Conservation (phyloP, 768 basidiomycete species). For the Coprinopsis marcescibilis region DNA sequence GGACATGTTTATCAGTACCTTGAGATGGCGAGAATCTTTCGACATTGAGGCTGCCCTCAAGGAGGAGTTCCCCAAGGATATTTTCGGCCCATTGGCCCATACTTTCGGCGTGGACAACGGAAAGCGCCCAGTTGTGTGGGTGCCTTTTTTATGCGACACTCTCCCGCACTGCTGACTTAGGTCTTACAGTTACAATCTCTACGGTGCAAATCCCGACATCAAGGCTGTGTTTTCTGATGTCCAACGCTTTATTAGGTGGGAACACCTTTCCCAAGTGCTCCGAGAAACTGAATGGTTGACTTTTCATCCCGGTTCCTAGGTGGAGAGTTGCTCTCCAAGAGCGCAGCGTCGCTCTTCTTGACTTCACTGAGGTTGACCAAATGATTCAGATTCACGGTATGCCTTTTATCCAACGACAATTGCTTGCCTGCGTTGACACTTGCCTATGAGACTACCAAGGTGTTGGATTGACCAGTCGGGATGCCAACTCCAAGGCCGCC, state of each 20-base stretch:
- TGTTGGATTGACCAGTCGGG: slow-evolving; percentile 57
- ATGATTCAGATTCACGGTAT: slow-evolving; percentile 69
- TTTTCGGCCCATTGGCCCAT: slow-evolving; percentile 60
- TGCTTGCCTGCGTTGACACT: background rate
- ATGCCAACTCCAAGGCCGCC: slow-evolving; percentile 71
- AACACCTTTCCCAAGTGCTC: background rate
- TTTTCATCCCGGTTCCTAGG: slow-evolving; percentile 27
- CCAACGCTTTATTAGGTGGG: slow-evolving; percentile 66
- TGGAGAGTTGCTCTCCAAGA: slow-evolving; percentile 84
- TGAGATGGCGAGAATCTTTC: slow-evolving; percentile 69
- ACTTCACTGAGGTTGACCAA: slow-evolving; percentile 71
- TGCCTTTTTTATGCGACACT: slow-evolving; percentile 11
- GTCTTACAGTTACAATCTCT: slow-evolving; percentile 63
- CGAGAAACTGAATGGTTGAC: background rate
- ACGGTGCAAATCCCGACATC: slow-evolving; percentile 63
- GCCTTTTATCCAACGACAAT: slow-evolving; percentile 5
- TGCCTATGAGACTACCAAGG: slow-evolving; percentile 63
- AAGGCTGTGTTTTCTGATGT: slow-evolving; percentile 74
- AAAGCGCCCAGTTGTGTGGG: slow-evolving; percentile 63
- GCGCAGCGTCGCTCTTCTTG: slow-evolving; percentile 50
- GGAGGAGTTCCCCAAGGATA: slow-evolving; percentile 55
- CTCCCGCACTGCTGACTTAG: too few species aligned
- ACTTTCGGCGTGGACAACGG: slow-evolving; percentile 68
- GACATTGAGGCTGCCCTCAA: slow-evolving; percentile 52
- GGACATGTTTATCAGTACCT: slow-evolving; percentile 62